Evolutionary conservation across 176 grass and related monocot species (phyloP).

Genomic region (Bromus sterilis): DNA sequence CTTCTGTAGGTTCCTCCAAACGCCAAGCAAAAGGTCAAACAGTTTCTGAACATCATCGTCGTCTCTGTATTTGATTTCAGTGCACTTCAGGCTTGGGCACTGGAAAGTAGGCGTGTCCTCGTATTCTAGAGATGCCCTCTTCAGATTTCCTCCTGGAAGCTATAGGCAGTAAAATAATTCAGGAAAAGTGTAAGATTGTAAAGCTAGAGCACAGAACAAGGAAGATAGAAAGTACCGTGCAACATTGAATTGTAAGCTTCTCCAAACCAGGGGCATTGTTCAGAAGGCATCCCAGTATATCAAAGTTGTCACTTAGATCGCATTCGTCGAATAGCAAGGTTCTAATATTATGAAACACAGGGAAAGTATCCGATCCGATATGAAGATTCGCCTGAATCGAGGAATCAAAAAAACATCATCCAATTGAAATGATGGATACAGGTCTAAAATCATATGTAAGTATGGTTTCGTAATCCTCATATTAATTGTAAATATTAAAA

Average conservation of each 20-base stretch:
- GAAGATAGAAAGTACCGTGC: background rate
- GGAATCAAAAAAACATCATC: background rate
- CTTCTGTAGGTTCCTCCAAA: constrained; percentile 12
- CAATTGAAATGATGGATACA: too few relatives aligned
- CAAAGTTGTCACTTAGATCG: background rate
- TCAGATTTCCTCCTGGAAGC: background rate
- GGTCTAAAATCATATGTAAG: background rate
- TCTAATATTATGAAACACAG: background rate
- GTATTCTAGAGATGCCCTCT: background rate
- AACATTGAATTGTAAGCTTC: constrained; percentile 18
- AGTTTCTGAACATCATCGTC: background rate
- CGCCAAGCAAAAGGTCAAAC: constrained; percentile 3
- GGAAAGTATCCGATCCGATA: background rate
- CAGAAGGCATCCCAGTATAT: background rate
- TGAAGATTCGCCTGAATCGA: background rate
- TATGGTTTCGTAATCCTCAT: background rate
- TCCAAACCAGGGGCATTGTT: background rate
- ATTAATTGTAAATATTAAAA: background rate
- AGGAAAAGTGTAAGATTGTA: background rate
- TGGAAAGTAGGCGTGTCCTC: background rate
- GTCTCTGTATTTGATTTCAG: constrained; percentile 6
- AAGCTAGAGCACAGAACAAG: background rate
- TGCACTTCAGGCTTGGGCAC: constrained; percentile 14
- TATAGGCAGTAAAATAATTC: background rate
- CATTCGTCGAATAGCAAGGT: background rate